Conservation (phyloP, 441 rosid genomes). For the Erodium trifolium region DNA sequence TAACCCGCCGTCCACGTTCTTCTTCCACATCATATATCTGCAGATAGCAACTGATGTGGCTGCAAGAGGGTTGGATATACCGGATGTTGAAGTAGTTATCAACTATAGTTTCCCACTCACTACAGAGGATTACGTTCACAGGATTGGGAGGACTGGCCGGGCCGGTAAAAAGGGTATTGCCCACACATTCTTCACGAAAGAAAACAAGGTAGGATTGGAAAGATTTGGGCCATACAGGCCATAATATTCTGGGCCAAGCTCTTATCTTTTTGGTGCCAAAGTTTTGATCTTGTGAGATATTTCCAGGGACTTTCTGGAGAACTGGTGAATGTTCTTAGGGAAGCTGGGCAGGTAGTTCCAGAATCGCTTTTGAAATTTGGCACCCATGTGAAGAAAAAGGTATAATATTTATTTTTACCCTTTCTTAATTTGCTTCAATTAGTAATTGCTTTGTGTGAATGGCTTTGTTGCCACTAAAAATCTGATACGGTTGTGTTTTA, state of each 20-base stretch:
- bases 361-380: constrained; percentile 77
- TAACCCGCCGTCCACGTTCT: neutral
- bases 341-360: constrained; percentile 87
- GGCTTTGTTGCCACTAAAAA: neutral
- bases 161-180: constrained; percentile 97
- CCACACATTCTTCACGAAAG: constrained; percentile 83
- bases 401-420: constrained; percentile 17
- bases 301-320: constrained; percentile 86
- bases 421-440: neutral
- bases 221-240: neutral
- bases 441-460: neutral
- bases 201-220: constrained; percentile 50
- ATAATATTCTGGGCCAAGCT: neutral
- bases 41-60: constrained; percentile 97
- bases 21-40: constrained; percentile 13
- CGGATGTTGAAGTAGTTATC: constrained; percentile 90
- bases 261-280: neutral
- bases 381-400: constrained; percentile 98
- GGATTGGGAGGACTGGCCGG: constrained; percentile 93
- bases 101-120: constrained; percentile 89
- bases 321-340: constrained; percentile 83
- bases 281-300: neutral
- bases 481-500: neutral
- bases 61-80: constrained; percentile 92
- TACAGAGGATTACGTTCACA: constrained; percentile 85